Percentiles rank a stretch among this genome's conserved stretches.
These are phyloP conservation scores for Moesziomyces sp. DNA, from an alignment of 1,284 basidiomycete species.

Conservation along the genomic window DNA sequence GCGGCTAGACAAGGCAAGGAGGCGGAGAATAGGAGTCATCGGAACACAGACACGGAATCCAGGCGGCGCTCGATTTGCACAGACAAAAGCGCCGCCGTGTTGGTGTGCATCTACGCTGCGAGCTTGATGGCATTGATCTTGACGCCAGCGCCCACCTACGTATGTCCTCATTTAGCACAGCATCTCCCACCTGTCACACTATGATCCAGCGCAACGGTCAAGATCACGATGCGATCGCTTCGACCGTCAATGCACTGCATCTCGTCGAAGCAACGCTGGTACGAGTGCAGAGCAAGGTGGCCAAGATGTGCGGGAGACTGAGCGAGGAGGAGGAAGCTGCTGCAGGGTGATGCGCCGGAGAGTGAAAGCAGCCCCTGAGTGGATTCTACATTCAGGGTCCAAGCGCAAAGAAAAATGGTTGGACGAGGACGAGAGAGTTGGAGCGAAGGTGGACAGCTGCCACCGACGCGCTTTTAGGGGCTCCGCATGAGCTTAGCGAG, in stretches of 20 bases:
- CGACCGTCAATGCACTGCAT: no score
- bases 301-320: background rate
- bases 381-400: constrained; percentile 25
- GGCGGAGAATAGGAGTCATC: constrained; percentile 31
- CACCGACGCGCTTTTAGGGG: constrained; percentile 7
- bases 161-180: no score
- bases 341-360: constrained; percentile 10
- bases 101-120: background rate
- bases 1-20: background rate
- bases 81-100: background rate
- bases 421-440: no score
- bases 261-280: no score
- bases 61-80: no score
- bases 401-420: background rate
- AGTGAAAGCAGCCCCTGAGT: constrained; percentile 10
- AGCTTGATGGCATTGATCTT: no score
- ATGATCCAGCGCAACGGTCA: no score
- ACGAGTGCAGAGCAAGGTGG: background rate
- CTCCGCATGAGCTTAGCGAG: constrained; percentile 8
- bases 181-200: no score
- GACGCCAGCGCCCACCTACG: no score
- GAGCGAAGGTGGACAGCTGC: constrained; percentile 11
- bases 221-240: no score
- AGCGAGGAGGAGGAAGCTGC: background rate
- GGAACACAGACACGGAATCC: background rate